A percentile compares a stretch with the other conserved stretches of the same genome.
Evolutionary conservation across 768 basidiomycete species (phyloP).

Genomic region (Hericium erinaceus): DNA sequence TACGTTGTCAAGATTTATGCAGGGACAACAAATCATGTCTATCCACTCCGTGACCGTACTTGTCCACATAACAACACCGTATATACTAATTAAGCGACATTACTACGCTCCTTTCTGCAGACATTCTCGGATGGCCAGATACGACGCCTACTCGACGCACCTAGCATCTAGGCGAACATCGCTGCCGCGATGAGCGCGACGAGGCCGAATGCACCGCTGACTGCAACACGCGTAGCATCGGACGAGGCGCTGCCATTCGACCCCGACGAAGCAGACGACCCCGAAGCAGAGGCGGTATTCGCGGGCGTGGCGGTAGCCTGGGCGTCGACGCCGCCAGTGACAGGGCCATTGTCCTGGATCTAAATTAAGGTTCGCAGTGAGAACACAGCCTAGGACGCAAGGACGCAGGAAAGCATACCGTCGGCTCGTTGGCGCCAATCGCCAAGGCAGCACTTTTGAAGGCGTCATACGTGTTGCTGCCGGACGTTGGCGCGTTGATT

Average conservation of each 20-base stretch:
- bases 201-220: background rate
- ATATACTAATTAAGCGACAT: too few species aligned
- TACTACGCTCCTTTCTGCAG: too few species aligned
- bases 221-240: background rate
- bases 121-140: too few species aligned
- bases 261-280: background rate
- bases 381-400: background rate
- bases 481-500: conserved; percentile 40
- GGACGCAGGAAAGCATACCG: conserved; percentile 20
- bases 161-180: too few species aligned
- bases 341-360: conserved; percentile 30
- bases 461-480: conserved; percentile 30
- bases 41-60: too few species aligned
- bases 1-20: too few species aligned
- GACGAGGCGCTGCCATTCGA: background rate
- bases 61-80: too few species aligned
- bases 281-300: background rate
- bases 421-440: conserved; percentile 25
- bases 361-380: conserved; percentile 4
- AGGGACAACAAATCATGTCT: too few species aligned
- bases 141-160: too few species aligned
- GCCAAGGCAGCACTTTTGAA: conserved; percentile 33
- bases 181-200: background rate
- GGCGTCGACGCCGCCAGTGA: conserved; percentile 29
- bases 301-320: conserved; percentile 7